Evolutionary conservation across 2,329 filamentous ascomycete species (phyloP).

Genomic region (Neofusicoccum parvum): DNA sequence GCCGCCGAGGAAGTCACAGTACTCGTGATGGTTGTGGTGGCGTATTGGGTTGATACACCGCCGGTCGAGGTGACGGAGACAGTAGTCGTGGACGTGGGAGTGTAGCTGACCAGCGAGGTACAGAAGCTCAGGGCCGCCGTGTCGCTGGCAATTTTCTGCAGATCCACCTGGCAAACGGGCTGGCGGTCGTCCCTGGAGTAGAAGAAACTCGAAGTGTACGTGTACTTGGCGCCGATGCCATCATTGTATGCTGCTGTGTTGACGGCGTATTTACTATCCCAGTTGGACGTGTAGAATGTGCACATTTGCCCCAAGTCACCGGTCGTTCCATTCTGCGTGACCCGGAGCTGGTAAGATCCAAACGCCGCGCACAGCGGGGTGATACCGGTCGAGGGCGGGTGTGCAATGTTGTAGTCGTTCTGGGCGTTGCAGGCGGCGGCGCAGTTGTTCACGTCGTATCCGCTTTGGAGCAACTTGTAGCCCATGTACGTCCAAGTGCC

Average conservation of each 20-base stretch:
- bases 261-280: not conserved
- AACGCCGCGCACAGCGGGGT: conserved; percentile 32
- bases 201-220: conserved; percentile 7
- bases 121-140: no score
- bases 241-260: not conserved
- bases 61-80: no score
- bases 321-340: conserved; percentile 28
- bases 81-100: no score
- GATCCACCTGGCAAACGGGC: not conserved
- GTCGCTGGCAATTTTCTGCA: no score
- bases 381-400: not conserved
- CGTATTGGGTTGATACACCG: no score
- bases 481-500: conserved; percentile 31
- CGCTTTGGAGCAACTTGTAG: conserved; percentile 28
- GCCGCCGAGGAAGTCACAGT: no score
- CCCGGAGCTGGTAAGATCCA: conserved; percentile 32
- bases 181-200: not conserved
- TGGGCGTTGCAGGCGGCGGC: conserved; percentile 29
- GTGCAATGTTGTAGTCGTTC: not conserved
- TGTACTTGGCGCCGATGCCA: not conserved
- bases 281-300: conserved; percentile 3
- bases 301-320: conserved; percentile 28
- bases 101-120: no score
- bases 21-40: no score
- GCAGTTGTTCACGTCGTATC: conserved; percentile 35